Percentiles rank a stretch among this genome's conserved stretches.
phyloP scores from a whole-genome alignment of 2,329 filamentous ascomycete species.

The Dactylella cylindrospora region DNA sequence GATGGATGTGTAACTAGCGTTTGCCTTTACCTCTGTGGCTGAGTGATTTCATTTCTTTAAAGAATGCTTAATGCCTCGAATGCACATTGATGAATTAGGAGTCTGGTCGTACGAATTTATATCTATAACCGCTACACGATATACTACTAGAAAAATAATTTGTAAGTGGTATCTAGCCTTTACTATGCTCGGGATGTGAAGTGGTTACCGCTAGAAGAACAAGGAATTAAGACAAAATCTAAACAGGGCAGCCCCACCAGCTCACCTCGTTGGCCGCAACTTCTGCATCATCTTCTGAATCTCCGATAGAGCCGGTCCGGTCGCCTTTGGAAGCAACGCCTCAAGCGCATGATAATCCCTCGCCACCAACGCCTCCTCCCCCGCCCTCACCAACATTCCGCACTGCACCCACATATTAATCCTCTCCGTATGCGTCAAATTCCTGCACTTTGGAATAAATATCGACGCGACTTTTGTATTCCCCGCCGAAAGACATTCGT shows the following conservation, averaged over 20 bases:
- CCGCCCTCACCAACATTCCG: slow-evolving; percentile 82
- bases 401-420: slow-evolving; percentile 97
- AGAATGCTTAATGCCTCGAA: too few relatives aligned
- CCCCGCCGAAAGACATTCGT: slow-evolving; percentile 81
- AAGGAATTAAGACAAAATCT: background rate
- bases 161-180: slow-evolving; percentile 25
- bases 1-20: background rate
- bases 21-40: background rate
- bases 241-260: background rate
- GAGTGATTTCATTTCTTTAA: background rate
- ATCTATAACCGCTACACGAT: too few relatives aligned
- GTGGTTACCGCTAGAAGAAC: background rate
- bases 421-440: slow-evolving; percentile 66
- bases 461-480: slow-evolving; percentile 80
- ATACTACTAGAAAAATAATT: background rate
- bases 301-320: slow-evolving; percentile 69
- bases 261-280: slow-evolving; percentile 55
- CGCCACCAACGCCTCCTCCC: slow-evolving; percentile 81
- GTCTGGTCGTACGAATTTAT: too few relatives aligned
- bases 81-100: slow-evolving; percentile 22
- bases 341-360: slow-evolving; percentile 78
- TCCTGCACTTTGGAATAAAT: slow-evolving; percentile 86
- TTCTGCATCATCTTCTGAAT: slow-evolving; percentile 75
- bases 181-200: background rate
- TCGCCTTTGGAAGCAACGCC: slow-evolving; percentile 71